Percentiles rank a stretch among this genome's conserved stretches.
Evolutionary conservation across 2,329 filamentous ascomycete species (phyloP).

Genomic region (Exophiala lecanii-corni): DNA sequence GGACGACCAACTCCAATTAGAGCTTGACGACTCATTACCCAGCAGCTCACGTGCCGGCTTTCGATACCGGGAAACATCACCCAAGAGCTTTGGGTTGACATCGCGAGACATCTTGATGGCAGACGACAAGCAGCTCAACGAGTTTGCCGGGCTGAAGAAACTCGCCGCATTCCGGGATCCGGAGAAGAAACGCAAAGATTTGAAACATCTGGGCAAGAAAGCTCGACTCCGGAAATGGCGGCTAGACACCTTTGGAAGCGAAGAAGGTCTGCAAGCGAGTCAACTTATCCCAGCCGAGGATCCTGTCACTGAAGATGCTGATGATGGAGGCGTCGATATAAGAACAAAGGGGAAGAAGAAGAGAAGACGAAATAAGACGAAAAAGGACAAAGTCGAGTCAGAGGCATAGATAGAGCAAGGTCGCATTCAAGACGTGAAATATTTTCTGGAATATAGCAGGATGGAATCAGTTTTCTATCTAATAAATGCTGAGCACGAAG

Average conservation of each 20-base stretch:
- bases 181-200: constrained; percentile 84
- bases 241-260: constrained; percentile 60
- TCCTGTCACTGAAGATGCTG: constrained; percentile 17
- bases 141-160: constrained; percentile 92
- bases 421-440: no score
- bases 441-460: no score
- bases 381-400: constrained; percentile 26
- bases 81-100: constrained; percentile 83
- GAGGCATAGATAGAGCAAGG: no score
- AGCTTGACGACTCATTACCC: constrained; percentile 63
- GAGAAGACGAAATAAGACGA: constrained; percentile 44
- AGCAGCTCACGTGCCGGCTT: constrained; percentile 58
- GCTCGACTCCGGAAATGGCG: constrained; percentile 83
- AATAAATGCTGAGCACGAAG: no score
- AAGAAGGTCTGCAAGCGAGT: constrained; percentile 42
- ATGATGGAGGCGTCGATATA: constrained; percentile 37
- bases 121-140: constrained; percentile 77
- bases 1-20: constrained; percentile 73
- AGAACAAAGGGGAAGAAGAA: constrained; percentile 40
- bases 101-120: constrained; percentile 87
- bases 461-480: no score
- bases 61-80: constrained; percentile 91
- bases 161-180: constrained; percentile 81
- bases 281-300: constrained; percentile 15
- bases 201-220: constrained; percentile 89